Conservation (phyloP, 2,329 filamentous ascomycete species). For the Cladosporium sp. region DNA sequence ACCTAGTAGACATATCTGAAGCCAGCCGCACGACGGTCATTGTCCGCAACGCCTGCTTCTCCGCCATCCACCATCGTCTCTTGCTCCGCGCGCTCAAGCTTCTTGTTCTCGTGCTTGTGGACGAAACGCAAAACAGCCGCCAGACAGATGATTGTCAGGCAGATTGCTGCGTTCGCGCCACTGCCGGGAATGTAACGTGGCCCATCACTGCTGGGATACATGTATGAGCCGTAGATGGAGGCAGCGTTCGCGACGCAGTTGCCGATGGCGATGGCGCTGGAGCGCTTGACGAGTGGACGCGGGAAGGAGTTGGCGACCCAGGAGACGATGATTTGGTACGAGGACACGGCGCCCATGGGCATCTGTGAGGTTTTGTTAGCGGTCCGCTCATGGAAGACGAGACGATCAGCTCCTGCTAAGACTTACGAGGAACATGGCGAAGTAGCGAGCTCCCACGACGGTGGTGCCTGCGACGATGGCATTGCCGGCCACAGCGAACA, state of each 20-base stretch:
- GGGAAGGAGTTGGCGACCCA: conserved; percentile 26
- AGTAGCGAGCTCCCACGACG: conserved; percentile 52
- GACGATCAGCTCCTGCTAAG: no score
- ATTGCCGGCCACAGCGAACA: conserved; percentile 52
- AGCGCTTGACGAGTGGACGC: conserved; percentile 32
- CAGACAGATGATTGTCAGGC: conserved; percentile 32
- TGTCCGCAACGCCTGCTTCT: conserved; percentile 2
- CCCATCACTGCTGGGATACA: conserved; percentile 31
- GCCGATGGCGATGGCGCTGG: conserved; percentile 28
- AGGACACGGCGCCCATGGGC: conserved; percentile 23
- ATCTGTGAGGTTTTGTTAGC: neutral
- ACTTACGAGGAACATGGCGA: conserved; percentile 54
- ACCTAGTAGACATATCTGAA: conserved; percentile 27
- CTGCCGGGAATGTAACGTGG: conserved; percentile 38
- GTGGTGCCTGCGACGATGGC: conserved; percentile 52
- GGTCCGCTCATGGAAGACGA: neutral
- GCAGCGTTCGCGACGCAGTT: conserved; percentile 33
- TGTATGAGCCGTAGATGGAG: conserved; percentile 32
- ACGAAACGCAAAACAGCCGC: conserved; percentile 32
- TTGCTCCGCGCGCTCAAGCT: conserved; percentile 24
- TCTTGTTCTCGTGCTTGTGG: conserved; percentile 34
- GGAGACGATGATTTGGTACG: conserved; percentile 30
- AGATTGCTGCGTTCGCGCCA: conserved; percentile 34
- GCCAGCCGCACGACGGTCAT: conserved; percentile 48
- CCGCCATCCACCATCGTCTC: conserved; percentile 14